Conservation (phyloP, 306 rosid genomes). For the Dryas drummondii region DNA sequence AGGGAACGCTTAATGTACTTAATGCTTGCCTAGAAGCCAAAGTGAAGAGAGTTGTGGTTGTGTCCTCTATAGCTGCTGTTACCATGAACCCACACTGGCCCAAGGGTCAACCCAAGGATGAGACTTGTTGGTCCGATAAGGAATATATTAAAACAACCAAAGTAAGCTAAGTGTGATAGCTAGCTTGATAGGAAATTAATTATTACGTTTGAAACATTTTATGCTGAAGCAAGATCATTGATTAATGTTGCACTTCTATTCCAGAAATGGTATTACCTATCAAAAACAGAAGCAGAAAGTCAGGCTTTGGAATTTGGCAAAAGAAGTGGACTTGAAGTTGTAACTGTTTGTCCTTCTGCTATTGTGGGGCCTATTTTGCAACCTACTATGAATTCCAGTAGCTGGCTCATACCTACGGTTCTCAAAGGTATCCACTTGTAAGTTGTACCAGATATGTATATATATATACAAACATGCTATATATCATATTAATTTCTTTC, state of each 20-base stretch:
- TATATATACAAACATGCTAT: too few species aligned
- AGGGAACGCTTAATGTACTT: conserved; percentile 30
- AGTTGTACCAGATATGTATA: too few species aligned
- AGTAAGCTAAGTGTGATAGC: conserved; percentile 3
- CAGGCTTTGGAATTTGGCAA: conserved; percentile 52
- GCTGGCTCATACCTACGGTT: conserved; percentile 33
- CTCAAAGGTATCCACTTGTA: conserved; percentile 36
- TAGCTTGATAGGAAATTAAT: too few species aligned
- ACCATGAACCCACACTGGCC: conserved; percentile 22
- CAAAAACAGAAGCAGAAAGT: conserved; percentile 69
- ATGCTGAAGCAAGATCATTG: not conserved
- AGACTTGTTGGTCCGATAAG: conserved; percentile 35
- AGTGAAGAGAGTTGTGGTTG: conserved; percentile 25
- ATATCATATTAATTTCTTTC: too few species aligned
- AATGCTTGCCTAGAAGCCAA: conserved; percentile 28
- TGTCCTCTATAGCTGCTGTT: conserved; percentile 30
- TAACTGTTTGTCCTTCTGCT: conserved; percentile 49
- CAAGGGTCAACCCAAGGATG: conserved; percentile 29
- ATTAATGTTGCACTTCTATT: not conserved
- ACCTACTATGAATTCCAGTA: conserved; percentile 46
- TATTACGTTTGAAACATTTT: too few species aligned
- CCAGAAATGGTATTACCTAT: conserved; percentile 63
- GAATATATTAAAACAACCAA: conserved; percentile 25
- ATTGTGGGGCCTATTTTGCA: conserved; percentile 52
- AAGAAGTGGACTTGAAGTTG: conserved; percentile 44